phyloP scores from a whole-genome alignment of 805 yeast genomes.

The Myxozyma monticola region DNA sequence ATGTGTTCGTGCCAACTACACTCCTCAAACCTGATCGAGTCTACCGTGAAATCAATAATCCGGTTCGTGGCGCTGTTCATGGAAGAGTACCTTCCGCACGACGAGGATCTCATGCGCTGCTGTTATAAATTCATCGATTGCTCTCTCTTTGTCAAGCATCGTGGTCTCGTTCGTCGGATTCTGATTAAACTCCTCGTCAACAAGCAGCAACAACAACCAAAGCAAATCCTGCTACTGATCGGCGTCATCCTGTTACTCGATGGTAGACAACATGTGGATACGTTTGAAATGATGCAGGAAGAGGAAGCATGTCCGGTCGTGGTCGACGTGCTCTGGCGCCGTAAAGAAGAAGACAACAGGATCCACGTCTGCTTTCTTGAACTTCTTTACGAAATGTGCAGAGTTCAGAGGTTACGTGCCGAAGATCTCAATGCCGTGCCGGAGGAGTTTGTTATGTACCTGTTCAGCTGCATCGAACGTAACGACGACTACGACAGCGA shows the following conservation, averaged over 20 bases:
- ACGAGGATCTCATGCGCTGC: conserved; percentile 45
- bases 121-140: conserved; percentile 50
- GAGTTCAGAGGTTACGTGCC: conserved; percentile 47
- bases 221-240: conserved; percentile 43
- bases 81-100: conserved; percentile 34
- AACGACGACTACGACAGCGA: conserved; percentile 45
- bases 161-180: conserved; percentile 45
- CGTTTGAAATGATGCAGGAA: conserved; percentile 50
- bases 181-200: conserved; percentile 40
- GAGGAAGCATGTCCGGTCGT: conserved; percentile 55
- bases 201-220: conserved; percentile 26
- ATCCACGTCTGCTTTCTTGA: conserved; percentile 50
- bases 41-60: conserved; percentile 33
- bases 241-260: conserved; percentile 49
- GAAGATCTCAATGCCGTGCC: conserved; percentile 48
- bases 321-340: conserved; percentile 43
- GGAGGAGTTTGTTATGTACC: conserved; percentile 48
- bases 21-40: conserved; percentile 38
- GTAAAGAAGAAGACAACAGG: conserved; percentile 29
- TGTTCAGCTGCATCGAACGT: conserved; percentile 50
- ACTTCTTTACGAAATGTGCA: conserved; percentile 56
- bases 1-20: conserved; percentile 50
- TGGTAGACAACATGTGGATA: conserved; percentile 45
- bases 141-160: conserved; percentile 54
- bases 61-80: conserved; percentile 34